Conservation (phyloP, 2,329 filamentous ascomycete species). For the Phymatotrichopsis omnivora region DNA sequence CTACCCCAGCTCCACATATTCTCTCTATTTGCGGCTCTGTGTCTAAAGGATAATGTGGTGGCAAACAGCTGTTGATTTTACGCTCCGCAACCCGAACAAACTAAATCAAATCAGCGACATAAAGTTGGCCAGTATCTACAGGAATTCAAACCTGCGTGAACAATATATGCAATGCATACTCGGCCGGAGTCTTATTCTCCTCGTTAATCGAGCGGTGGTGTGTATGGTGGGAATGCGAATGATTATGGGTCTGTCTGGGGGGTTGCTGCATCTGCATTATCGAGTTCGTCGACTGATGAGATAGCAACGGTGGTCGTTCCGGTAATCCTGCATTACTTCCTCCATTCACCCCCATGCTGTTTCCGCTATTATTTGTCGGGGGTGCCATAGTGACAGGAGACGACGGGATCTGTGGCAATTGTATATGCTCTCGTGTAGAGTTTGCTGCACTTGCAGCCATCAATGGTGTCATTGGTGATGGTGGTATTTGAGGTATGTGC, state of each 20-base stretch:
- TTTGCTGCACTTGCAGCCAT: constrained; percentile 16
- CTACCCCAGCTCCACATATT: constrained; percentile 81
- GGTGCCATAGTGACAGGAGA: constrained; percentile 10
- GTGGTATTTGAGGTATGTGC: constrained; percentile 30
- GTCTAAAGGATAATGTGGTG: constrained; percentile 57
- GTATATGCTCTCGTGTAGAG: constrained; percentile 25
- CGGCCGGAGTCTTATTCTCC: constrained; percentile 86
- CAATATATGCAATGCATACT: constrained; percentile 92
- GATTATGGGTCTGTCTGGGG: constrained; percentile 56
- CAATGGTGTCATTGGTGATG: constrained; percentile 29
- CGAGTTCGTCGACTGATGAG: constrained; percentile 17
- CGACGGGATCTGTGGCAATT: constrained; percentile 28
- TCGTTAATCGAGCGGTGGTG: constrained; percentile 49
- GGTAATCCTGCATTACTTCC: neutral
- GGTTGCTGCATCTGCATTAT: constrained; percentile 25
- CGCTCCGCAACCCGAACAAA: constrained; percentile 96
- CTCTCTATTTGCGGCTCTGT: constrained; percentile 75
- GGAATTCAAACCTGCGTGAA: constrained; percentile 66
- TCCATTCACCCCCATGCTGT: constrained; percentile 3
- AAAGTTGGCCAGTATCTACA: neutral
- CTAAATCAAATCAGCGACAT: constrained; percentile 35
- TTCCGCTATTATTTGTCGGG: constrained; percentile 8
- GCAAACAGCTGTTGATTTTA: constrained; percentile 79
- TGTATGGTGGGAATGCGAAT: constrained; percentile 56
- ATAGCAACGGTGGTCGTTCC: constrained; percentile 19